These are phyloP conservation scores for Magnolia sinica DNA, from an alignment of 164 flowering plant species.

Conservation along the genomic window DNA sequence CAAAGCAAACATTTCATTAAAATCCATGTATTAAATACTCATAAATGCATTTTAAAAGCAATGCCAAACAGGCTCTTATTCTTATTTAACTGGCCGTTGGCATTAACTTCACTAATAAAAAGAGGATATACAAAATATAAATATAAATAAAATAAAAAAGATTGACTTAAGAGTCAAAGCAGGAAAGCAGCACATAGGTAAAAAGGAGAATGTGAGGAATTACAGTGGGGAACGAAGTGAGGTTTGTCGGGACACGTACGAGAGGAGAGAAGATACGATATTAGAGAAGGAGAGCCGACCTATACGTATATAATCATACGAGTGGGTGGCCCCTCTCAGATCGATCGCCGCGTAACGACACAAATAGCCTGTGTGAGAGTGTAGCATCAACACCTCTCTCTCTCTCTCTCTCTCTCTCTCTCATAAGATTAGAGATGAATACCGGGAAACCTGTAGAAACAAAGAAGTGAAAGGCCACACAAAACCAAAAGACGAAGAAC, in stretches of 20 bases:
- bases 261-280: constrained; percentile 16
- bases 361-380: constrained; percentile 20
- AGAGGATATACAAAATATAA: too few species aligned
- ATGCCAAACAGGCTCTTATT: too few species aligned
- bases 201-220: neutral
- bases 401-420: constrained; percentile 13
- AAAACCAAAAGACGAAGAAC: constrained; percentile 1
- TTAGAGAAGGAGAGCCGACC: constrained; percentile 17
- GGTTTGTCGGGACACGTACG: constrained; percentile 16
- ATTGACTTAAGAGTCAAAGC: too few species aligned
- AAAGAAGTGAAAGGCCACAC: constrained; percentile 8
- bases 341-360: constrained; percentile 23
- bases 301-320: constrained; percentile 14
- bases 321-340: constrained; percentile 25
- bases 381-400: constrained; percentile 13
- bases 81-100: too few species aligned
- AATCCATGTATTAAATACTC: too few species aligned
- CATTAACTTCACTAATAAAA: too few species aligned
- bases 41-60: too few species aligned
- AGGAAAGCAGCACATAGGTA: neutral
- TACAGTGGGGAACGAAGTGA: constrained; percentile 9
- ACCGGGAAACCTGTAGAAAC: constrained; percentile 1
- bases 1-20: too few species aligned
- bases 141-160: too few species aligned
- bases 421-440: constrained; percentile 6